Evolutionary conservation across 2,329 filamentous ascomycete genomes (phyloP), one percentile per base, ranked within the genome.

Genomic region (Erysiphe neolycopersici): DNA sequence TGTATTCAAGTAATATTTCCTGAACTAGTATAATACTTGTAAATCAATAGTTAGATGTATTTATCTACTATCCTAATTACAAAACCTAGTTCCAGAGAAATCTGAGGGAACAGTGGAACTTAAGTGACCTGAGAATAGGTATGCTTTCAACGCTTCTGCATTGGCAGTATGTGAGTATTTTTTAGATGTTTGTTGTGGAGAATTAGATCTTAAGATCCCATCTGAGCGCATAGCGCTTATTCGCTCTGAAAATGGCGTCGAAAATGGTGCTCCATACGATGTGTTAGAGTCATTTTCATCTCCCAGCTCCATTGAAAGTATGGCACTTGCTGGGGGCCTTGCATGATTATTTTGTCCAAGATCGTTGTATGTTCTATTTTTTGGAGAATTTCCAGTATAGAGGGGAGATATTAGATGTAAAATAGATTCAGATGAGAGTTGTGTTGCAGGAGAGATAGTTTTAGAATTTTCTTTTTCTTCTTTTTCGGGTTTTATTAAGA

Each of bases 281-380:
- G 61, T 64, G 38, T 64, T 63, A 17, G 65, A 64, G 36, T 58
- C 59, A n/a, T 63, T 57, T 16, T 64, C 67, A 19, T 68, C 68
- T 49, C 81, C 73, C 39, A 84, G 62, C 54, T 91, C 82, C 48
- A 74, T 67, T 8, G 72, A 58, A 47, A 83, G 79, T 29, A 80
- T 67, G 19, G 67, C 68, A 43, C 66, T 65, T 29, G 66, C 58
- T 2, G 64, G 61, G 37, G 58, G 61, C 46, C 65, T 65, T 35
- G 62, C 61, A 32, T 61, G 59, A 26, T 62, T 58, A 38, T 60
- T 61, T 39, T 58, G 58, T 40, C 61, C 60, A 42, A 58, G 51
- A 18, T 50, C 52, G 45, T 31, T 59, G 57, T 50, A 58, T 51
- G 26, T 53, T 47, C 30, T 52, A 47, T 44, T 41, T 26, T 48